phyloP scores from a whole-genome alignment of 306 rosid species.

The Sesbania bispinosa region DNA sequence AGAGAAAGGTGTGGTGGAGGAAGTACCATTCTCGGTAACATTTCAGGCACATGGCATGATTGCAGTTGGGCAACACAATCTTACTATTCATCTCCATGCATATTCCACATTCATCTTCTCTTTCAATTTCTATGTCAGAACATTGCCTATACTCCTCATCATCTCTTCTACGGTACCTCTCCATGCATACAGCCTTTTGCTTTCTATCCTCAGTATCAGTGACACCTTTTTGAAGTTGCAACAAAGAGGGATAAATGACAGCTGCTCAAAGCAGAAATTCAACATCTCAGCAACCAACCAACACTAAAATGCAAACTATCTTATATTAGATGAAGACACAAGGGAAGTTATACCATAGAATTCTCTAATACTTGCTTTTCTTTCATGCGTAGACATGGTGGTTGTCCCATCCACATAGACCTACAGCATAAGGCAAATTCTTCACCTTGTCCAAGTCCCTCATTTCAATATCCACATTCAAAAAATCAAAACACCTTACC shows the following conservation, averaged over 20 bases:
- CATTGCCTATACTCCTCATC: conserved; percentile 55
- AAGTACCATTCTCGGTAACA: conserved; percentile 92
- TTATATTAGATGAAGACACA: not conserved
- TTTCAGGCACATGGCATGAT: conserved; percentile 92
- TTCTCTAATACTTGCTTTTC: conserved; percentile 93
- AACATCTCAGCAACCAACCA: conserved; percentile 18
- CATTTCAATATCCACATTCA: conserved; percentile 10
- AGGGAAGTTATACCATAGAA: conserved; percentile 71
- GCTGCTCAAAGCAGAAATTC: conserved; percentile 48
- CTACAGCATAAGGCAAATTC: conserved; percentile 43
- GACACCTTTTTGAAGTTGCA: conserved; percentile 88
- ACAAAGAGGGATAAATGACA: conserved; percentile 79
- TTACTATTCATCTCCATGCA: conserved; percentile 90
- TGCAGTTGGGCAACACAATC: conserved; percentile 91
- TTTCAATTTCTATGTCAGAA: conserved; percentile 74
- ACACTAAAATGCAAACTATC: conserved; percentile 4
- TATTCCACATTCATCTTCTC: conserved; percentile 98
- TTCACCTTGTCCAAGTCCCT: conserved; percentile 24
- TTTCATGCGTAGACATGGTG: conserved; percentile 95
- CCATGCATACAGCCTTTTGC: conserved; percentile 88
- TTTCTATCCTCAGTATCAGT: conserved; percentile 75
- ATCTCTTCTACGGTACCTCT: conserved; percentile 85
- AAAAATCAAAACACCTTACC: conserved; percentile 34
- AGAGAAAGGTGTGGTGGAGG: conserved; percentile 8
- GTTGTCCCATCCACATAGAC: conserved; percentile 97